Evolutionary conservation across 2,329 filamentous ascomycete genomes (phyloP).

Genomic region (Nectriaceae sp.): DNA sequence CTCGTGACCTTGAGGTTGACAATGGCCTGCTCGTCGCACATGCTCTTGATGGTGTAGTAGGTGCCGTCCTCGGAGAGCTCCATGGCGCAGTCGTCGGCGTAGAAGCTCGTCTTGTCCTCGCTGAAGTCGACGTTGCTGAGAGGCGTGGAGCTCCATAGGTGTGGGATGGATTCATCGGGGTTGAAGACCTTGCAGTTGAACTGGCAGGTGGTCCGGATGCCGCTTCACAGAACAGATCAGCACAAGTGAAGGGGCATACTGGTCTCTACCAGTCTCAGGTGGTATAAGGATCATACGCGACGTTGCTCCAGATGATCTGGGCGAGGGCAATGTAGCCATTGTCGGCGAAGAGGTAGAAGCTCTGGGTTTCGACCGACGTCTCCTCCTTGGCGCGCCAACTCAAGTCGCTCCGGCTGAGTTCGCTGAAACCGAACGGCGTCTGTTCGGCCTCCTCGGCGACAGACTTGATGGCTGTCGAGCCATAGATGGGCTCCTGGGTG

Average conservation of each 20-base stretch:
- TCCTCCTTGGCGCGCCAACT: constrained; percentile 81
- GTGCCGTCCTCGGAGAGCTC: constrained; percentile 84
- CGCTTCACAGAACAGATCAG: constrained; percentile 53
- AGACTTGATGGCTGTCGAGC: constrained; percentile 81
- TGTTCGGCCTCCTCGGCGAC: constrained; percentile 79
- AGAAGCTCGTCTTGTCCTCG: constrained; percentile 80
- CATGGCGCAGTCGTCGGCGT: constrained; percentile 80
- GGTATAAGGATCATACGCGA: constrained; percentile 65
- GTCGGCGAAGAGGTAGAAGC: constrained; percentile 86
- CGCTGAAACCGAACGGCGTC: constrained; percentile 71
- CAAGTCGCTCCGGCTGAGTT: constrained; percentile 74
- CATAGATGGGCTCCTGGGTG: constrained; percentile 95
- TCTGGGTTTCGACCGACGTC: constrained; percentile 92
- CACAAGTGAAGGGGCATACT: background rate
- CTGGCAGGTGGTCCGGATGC: constrained; percentile 86
- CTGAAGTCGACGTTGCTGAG: constrained; percentile 81
- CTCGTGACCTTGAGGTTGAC: constrained; percentile 85
- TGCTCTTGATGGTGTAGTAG: constrained; percentile 86
- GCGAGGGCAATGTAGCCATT: constrained; percentile 74
- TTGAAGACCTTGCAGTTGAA: constrained; percentile 95
- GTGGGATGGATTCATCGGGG: constrained; percentile 68
- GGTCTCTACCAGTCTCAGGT: constrained; percentile 5
- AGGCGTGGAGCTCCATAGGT: constrained; percentile 82
- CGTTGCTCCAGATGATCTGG: constrained; percentile 97
- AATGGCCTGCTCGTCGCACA: constrained; percentile 75